These are phyloP conservation scores for Solanum hybrid DNA, from an alignment of 305 asterid species.

Conservation along the genomic window DNA sequence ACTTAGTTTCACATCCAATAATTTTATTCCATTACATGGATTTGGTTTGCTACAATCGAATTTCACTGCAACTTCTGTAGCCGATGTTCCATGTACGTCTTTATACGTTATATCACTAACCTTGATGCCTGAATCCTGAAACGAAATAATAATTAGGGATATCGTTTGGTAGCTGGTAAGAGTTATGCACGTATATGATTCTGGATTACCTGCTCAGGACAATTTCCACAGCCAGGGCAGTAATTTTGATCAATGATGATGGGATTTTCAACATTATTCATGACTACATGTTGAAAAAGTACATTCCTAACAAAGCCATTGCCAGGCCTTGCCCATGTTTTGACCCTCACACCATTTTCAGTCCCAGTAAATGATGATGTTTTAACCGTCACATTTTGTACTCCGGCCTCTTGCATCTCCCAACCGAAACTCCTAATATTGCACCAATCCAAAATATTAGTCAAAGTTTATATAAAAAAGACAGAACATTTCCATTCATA, in stretches of 20 bases:
- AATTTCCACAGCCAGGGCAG: not conserved
- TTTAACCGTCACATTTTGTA: slow-evolving; percentile 15
- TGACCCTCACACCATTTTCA: not conserved
- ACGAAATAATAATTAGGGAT: too few relatives aligned
- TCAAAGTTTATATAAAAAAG: too few relatives aligned
- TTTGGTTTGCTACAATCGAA: too few relatives aligned
- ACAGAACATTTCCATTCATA: too few relatives aligned
- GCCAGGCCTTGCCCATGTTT: slow-evolving; percentile 8
- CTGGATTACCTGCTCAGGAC: not conserved
- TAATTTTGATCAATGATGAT: slow-evolving; percentile 7
- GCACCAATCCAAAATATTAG: not conserved
- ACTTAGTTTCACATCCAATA: slow-evolving; percentile 26
- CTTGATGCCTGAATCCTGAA: slow-evolving; percentile 29
- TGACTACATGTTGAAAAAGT: not conserved
- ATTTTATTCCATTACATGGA: slow-evolving; percentile 11
- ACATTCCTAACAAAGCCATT: not conserved
- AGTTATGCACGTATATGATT: not conserved
- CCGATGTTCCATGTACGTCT: too few relatives aligned
- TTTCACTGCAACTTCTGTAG: too few relatives aligned
- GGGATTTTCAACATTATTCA: not conserved
- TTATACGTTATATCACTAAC: too few relatives aligned
- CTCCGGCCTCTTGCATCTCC: slow-evolving; percentile 41
- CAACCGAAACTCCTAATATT: slow-evolving; percentile 66
- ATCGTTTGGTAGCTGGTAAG: not conserved
- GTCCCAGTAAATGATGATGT: too few relatives aligned